These are phyloP conservation scores for Cryptococcus neoformans DNA, from an alignment of 1,284 basidiomycete genomes.

Conservation along the genomic window DNA sequence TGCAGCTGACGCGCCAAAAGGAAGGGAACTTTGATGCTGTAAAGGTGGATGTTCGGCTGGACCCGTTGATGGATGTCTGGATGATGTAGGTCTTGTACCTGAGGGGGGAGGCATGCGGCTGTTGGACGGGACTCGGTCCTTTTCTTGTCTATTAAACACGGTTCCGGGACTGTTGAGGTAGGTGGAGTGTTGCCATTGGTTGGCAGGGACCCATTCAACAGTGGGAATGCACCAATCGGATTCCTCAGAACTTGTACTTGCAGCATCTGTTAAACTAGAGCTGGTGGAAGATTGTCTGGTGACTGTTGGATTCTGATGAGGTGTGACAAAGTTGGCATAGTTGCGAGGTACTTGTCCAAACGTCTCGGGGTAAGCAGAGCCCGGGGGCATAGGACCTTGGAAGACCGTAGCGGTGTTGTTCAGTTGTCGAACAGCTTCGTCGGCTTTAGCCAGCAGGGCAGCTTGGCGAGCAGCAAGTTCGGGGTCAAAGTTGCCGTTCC, in stretches of 20 bases:
- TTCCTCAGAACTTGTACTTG: slow-evolving; percentile 43
- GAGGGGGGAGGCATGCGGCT: slow-evolving; percentile 35
- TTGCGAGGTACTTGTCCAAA: slow-evolving; percentile 18
- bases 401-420: slow-evolving; percentile 41
- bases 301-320: slow-evolving; percentile 9
- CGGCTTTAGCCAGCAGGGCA: slow-evolving; percentile 33
- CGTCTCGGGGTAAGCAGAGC: slow-evolving; percentile 1
- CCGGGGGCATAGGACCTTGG: slow-evolving; percentile 14
- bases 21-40: slow-evolving; percentile 14
- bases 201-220: slow-evolving; percentile 39
- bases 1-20: slow-evolving; percentile 20
- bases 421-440: slow-evolving; percentile 41
- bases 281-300: slow-evolving; percentile 33
- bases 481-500: slow-evolving; percentile 11
- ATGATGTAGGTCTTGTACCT: slow-evolving; percentile 14
- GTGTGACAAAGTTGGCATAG: slow-evolving; percentile 22
- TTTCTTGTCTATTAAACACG: slow-evolving; percentile 5
- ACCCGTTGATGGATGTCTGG: neutral
- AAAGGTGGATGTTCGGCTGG: slow-evolving; percentile 4
- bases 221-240: slow-evolving; percentile 40
- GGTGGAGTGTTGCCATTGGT: slow-evolving; percentile 9
- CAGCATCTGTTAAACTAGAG: slow-evolving; percentile 26
- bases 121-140: slow-evolving; percentile 7
- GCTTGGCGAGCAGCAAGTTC: slow-evolving; percentile 19
- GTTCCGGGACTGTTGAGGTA: slow-evolving; percentile 13